Base-by-base conservation (phyloP, 257 asterid genomes). In the Leonotis leonurus region DNA sequence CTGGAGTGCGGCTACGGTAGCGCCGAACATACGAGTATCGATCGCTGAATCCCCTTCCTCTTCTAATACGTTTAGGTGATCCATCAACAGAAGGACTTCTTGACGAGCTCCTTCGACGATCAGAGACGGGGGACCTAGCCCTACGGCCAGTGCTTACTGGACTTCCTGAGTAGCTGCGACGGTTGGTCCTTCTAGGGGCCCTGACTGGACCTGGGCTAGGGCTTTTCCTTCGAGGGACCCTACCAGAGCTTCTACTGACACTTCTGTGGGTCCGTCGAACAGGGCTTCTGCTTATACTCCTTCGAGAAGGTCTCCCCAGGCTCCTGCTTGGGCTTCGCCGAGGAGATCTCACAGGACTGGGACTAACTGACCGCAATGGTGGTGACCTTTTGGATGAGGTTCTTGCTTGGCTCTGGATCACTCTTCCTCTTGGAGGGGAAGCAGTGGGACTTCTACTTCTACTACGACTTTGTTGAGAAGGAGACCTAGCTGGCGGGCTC, bases 11-110 rank as follows among this genome's bases (percentile, higher is more conserved):
- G 54, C 99, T 93, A 70, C 95, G 70, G 69, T 85, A 93, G 46
- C 92, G 85, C 17, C 95, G 81, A 0, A 81, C 97, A 49, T 70
- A 93, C 3, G 97, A 79, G 76, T 69, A 93, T 8, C 89, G 83
- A 44, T 93, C 99, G 70, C 97, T 93, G 48, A 93, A 93, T n/a
- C 99, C 99, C 76, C 99, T 79, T 18, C 99, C 99, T 77, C 96
- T 82, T 69, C 97, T 81, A 44, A 90, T 76, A 69, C 95, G 94
- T 78, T 82, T 85, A 44, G 99, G 88, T 22, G 99, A 89, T 57
- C 90, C 97, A 71, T 83, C 96, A 12, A 33, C 83, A 0, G 96
- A 85, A 70, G 83, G 87, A 63, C 99, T 92, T 70, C 95, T 93
- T 48, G 99, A 93, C 9, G 87, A 84, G 75, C 96, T 90, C 72